These are phyloP conservation scores for Prillingera fragicola DNA, from an alignment of 1,284 basidiomycete species.

Conservation along the genomic window DNA sequence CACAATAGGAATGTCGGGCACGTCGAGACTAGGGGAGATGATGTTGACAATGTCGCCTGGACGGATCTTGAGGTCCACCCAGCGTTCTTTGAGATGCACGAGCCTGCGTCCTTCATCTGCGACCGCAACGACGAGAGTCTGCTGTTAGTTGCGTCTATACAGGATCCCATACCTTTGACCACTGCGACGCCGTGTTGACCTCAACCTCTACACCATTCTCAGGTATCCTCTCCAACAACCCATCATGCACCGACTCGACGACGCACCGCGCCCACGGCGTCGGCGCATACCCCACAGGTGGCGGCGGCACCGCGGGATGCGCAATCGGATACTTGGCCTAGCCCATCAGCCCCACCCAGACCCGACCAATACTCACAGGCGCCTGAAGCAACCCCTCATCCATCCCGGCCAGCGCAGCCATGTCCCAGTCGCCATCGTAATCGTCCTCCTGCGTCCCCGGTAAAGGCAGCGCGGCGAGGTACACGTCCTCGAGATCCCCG, in stretches of 20 bases:
- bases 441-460: conserved; percentile 16
- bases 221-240: conserved; percentile 11
- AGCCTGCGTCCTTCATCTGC: conserved; percentile 15
- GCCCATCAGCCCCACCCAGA: conserved; percentile 4
- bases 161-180: conserved; percentile 6
- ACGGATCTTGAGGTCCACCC: conserved; percentile 33
- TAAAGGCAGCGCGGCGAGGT: too few species aligned
- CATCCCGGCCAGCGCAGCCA: conserved; percentile 29
- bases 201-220: not conserved
- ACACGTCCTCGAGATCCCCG: conserved; percentile 5
- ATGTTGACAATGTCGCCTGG: conserved; percentile 73
- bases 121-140: conserved; percentile 30
- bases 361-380: conserved; percentile 12
- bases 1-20: conserved; percentile 18
- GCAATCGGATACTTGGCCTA: conserved; percentile 32
- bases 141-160: not conserved
- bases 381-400: conserved; percentile 25
- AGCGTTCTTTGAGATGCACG: conserved; percentile 43
- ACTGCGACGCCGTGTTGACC: conserved; percentile 1
- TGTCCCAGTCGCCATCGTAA: conserved; percentile 38
- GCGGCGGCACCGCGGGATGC: conserved; percentile 31
- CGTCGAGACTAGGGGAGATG: conserved; percentile 49
- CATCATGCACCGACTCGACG: conserved; percentile 27
- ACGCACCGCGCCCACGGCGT: conserved; percentile 36
- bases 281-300: conserved; percentile 24